Evolutionary conservation across 257 asterid species (phyloP).

Genomic region (Coffea eugenioides): DNA sequence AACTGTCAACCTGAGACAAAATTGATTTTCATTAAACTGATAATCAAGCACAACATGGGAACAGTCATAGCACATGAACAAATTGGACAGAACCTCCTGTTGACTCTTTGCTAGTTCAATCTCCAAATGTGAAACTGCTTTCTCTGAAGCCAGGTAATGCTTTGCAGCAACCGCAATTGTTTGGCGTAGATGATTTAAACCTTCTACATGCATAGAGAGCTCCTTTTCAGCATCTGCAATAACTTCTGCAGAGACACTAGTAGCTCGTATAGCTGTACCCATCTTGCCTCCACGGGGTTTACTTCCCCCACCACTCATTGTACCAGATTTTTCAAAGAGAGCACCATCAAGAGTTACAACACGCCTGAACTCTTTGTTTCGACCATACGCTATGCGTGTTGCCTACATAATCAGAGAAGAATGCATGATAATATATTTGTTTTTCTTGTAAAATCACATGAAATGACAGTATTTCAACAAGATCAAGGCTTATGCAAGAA

Average conservation of each 20-base stretch:
- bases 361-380: slow-evolving; percentile 69
- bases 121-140: slow-evolving; percentile 61
- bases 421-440: background rate
- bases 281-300: slow-evolving; percentile 96
- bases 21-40: slow-evolving; percentile 2
- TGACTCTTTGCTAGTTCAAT: slow-evolving; percentile 81
- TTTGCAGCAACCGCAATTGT: slow-evolving; percentile 57
- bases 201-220: slow-evolving; percentile 60
- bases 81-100: slow-evolving; percentile 46
- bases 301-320: slow-evolving; percentile 96
- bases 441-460: background rate
- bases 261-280: slow-evolving; percentile 82
- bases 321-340: slow-evolving; percentile 90
- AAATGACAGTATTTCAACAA: background rate
- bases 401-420: slow-evolving; percentile 50
- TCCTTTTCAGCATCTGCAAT: slow-evolving; percentile 76
- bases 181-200: slow-evolving; percentile 42
- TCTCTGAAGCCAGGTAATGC: slow-evolving; percentile 59
- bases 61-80: slow-evolving; percentile 8
- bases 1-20: slow-evolving; percentile 61
- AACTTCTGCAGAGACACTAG: slow-evolving; percentile 74
- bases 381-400: slow-evolving; percentile 80
- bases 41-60: slow-evolving; percentile 4
- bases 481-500: background rate
- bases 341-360: slow-evolving; percentile 94